Conservation (phyloP, 1,139 yeast species). For the Protomyces lactucae-debilis region DNA sequence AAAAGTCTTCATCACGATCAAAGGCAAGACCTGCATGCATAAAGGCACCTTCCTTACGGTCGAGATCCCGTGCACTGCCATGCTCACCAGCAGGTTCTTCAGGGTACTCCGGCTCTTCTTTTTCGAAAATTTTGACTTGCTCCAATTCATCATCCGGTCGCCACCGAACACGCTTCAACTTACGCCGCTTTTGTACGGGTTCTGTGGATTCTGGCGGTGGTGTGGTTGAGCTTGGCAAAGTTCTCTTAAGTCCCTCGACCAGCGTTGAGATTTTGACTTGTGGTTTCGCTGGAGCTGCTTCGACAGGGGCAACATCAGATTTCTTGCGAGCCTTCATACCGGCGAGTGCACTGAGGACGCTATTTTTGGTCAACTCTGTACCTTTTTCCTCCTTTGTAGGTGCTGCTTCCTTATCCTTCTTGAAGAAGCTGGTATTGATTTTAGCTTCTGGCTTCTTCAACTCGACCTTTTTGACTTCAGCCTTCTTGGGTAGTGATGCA, state of each 20-base stretch:
- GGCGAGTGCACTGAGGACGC: slow-evolving; percentile 20
- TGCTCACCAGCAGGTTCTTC: slow-evolving; percentile 42
- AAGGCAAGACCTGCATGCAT: slow-evolving; percentile 36
- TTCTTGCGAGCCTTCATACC: slow-evolving; percentile 24
- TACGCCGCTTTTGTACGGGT: slow-evolving; percentile 28
- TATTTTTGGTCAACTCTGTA: slow-evolving; percentile 1
- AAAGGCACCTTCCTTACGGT: slow-evolving; percentile 37
- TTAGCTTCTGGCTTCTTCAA: slow-evolving; percentile 11
- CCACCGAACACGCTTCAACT: slow-evolving; percentile 40
- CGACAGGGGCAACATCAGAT: background rate
- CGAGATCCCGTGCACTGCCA: slow-evolving; percentile 35
- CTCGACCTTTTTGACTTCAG: background rate
- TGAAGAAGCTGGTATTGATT: slow-evolving; percentile 17
- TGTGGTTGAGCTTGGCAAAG: background rate
- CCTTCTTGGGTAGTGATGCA: background rate
- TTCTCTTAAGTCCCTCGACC: slow-evolving; percentile 19
- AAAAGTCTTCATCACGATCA: slow-evolving; percentile 35
- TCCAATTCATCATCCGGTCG: slow-evolving; percentile 41
- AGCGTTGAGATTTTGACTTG: slow-evolving; percentile 8
- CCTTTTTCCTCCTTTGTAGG: background rate
- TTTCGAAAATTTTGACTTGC: slow-evolving; percentile 46
- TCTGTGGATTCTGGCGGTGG: background rate
- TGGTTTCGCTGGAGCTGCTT: background rate
- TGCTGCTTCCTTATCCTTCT: slow-evolving; percentile 14
- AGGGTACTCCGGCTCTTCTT: slow-evolving; percentile 28